Percentiles rank a stretch among this genome's conserved stretches.
phyloP scores from a whole-genome alignment of 306 rosid species.

The Glycine tomentella region DNA sequence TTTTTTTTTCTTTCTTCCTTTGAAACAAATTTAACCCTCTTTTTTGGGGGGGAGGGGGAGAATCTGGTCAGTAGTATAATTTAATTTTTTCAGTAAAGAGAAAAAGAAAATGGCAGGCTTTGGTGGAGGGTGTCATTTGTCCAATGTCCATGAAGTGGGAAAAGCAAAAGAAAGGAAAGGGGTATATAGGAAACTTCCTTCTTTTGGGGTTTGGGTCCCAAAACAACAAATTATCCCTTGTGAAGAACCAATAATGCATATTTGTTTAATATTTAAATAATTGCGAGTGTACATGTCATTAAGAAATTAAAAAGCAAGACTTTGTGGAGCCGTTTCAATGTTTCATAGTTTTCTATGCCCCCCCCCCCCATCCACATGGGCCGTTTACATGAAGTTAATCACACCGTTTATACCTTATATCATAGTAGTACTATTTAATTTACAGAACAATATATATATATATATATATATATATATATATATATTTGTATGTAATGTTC shows the following conservation, averaged over 20 bases:
- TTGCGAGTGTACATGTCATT: slow-evolving; percentile 79
- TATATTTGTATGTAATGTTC: slow-evolving; percentile 38
- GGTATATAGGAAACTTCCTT: slow-evolving; percentile 70
- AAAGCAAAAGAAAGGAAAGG: slow-evolving; percentile 48
- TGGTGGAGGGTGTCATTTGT: slow-evolving; percentile 56
- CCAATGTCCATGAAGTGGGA: slow-evolving; percentile 49
- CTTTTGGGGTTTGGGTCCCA: slow-evolving; percentile 70
- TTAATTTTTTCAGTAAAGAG: neutral
- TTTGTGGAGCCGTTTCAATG: slow-evolving; percentile 62
- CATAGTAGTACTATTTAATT: neutral
- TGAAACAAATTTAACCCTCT: no score
- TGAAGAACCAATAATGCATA: slow-evolving; percentile 85
- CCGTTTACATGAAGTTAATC: slow-evolving; percentile 62
- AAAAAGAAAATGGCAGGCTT: slow-evolving; percentile 46
- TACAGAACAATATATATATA: neutral
- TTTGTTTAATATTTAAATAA: slow-evolving; percentile 61
- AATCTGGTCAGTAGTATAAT: no score
- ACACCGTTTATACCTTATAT: slow-evolving; percentile 31
- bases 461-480: no score
- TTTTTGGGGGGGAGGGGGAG: no score
- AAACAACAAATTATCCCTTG: slow-evolving; percentile 71
- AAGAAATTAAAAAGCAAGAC: slow-evolving; percentile 64
- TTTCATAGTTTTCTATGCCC: slow-evolving; percentile 70
- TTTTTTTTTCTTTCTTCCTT: no score
- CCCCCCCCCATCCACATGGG: slow-evolving; percentile 92